These are phyloP conservation scores for Nemophila menziesii DNA, from an alignment of 257 asterid genomes.

Conservation along the genomic window DNA sequence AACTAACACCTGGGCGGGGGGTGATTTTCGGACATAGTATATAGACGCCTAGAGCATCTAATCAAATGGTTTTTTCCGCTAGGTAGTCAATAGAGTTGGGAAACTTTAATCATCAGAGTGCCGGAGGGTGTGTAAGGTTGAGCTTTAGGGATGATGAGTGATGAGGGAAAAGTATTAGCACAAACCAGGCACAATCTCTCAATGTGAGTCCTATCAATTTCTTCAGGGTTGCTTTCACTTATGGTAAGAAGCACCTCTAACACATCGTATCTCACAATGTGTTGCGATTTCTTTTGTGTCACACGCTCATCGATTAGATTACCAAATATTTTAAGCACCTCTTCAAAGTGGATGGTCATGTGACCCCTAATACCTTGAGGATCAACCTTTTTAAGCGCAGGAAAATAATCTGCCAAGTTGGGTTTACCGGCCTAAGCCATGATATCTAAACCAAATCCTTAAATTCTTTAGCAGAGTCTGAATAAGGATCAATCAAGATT, in stretches of 20 bases:
- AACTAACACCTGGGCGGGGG: too few species aligned
- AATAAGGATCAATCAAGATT: neutral
- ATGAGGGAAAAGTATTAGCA: neutral
- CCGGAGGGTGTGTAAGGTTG: too few species aligned
- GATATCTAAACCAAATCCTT: neutral
- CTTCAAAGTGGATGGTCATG: neutral
- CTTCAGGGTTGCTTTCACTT: neutral
- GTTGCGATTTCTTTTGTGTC: neutral
- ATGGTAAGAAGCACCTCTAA: conserved; percentile 4
- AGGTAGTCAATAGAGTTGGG: too few species aligned
- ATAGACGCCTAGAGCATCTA: too few species aligned
- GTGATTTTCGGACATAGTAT: too few species aligned
- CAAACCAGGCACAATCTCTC: neutral
- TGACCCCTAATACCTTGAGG: conserved; percentile 1
- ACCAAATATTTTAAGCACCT: neutral
- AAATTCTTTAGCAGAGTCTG: too few species aligned
- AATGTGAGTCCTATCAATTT: too few species aligned
- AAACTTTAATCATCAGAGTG: too few species aligned
- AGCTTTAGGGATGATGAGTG: too few species aligned
- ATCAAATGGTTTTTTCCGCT: too few species aligned
- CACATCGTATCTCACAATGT: neutral
- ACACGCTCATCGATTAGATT: conserved; percentile 1
- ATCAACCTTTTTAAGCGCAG: neutral
- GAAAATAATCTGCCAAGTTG: conserved; percentile 8
- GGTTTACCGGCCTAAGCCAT: conserved; percentile 2